Evolutionary conservation across 2,329 filamentous ascomycete species (phyloP), one percentile per base, ranked within the genome.

Genomic region (Chaetomiaceae sp.): DNA sequence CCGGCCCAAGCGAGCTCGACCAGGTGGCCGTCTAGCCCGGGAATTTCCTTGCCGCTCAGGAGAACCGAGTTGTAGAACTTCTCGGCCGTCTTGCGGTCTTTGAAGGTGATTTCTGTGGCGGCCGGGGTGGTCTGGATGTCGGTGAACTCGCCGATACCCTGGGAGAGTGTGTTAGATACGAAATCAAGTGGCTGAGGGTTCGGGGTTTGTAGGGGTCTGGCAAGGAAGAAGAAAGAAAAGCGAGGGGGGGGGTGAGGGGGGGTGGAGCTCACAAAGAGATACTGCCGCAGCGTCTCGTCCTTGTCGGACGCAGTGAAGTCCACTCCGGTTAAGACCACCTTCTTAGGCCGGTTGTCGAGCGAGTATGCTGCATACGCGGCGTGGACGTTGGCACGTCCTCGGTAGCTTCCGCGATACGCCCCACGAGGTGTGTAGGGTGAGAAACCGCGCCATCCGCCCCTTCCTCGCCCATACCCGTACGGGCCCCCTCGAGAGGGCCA

Each of bases 311-410:
- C 71, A 3, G 81, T 79, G 59, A 83, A 81, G 63, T 81, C 80
- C 10, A 79, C 74, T 3, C 80, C 83, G 7, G 73, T 72, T 19
- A 91, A 66, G 6, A 76, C 74, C 9, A 93, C 69, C 51, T 75
- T 81, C 61, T 78, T 84, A 0, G 87, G 83, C 36, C 87, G 74
- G 61, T 90, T 89, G 59, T 93, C 87, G 18, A 93, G 71, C 15
- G 83, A 83, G 55, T 83, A 84, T 26, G 75, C 73, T 4, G 74
- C 78, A 55, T 81, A 81, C 1, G 74, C 75, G 3, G 74, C 73
- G 38, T 64, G 42, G 57, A 66, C 12, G 24, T 52, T 53, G 30
- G 42, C 56, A 11, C 49, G 51, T 22, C 60, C 59, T 18, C 65
- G 57, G 22, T 49, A 54, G 17, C 46, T 47, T n/a, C 55, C 59